Evolutionary conservation across 495 filamentous ascomycete genomes (phyloP), one percentile per base, ranked within the genome.

Genomic region (Evernia prunastri): DNA sequence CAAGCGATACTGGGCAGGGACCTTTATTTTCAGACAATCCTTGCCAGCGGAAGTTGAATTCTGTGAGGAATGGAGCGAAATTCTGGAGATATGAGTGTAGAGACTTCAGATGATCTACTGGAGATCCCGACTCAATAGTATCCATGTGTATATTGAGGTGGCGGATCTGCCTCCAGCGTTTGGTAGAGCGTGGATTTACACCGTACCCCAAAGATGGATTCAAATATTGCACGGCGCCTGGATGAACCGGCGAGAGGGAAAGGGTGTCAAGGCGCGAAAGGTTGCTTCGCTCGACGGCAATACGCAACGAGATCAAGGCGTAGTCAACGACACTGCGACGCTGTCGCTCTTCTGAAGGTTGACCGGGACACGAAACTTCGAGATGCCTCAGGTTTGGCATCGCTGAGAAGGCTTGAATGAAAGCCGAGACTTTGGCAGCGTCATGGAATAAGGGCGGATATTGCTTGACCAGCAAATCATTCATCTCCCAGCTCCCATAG

Each of bases 361-460:
- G 86, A 29, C 82, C 86, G n/a, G 86, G 87, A 59, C 86, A 90
- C 57, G 80, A 84, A 69, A 94, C 80, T 59, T 81, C 83, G 59
- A 92, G 77, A 70, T 90, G 88, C 45, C 81, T 77, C 67, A 94
- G 78, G 68, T 82, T 83, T 37, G 81, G 75, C 63, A 92, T 73
- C 45, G 81, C 72, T 23, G 80, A 79, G 67, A 92, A 81, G 53
- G 87, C 87, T 59, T 80, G 79, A 35, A 91, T 84, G 76, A 92
- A 92, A 40, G 88, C 85, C 8, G 87, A 80, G 17, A 92, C 84
- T 68, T 94, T 90, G 56, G 87, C 89, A n/a, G 89, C 89, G 7
- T 89, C 86, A 68, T 92, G 90, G 76, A 92, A 94, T 10, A 92
- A 74, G 10, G 90, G 87, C 42, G 88, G 86, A 68, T 91, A 92